These are phyloP conservation scores for Malus asiatica DNA, from an alignment of 306 rosid genomes.

Conservation along the genomic window DNA sequence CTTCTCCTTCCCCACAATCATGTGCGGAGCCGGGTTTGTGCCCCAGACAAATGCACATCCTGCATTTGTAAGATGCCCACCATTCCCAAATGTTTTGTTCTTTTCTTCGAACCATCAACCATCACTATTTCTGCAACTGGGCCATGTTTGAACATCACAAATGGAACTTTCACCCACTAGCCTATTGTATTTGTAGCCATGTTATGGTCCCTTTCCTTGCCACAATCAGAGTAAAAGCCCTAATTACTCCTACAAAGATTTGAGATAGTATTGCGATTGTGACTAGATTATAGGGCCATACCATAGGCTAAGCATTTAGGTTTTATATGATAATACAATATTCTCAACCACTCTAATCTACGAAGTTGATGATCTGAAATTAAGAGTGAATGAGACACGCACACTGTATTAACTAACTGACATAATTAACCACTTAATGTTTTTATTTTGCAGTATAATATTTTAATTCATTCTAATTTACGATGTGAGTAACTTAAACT, in stretches of 20 bases:
- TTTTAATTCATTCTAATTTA: no score
- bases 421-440: no score
- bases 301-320: not conserved
- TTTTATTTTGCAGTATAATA: no score
- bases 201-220: conserved; percentile 32
- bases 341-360: no score
- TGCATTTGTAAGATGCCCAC: conserved; percentile 17
- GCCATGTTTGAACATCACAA: conserved; percentile 3
- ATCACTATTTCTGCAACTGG: conserved; percentile 16
- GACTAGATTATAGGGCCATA: conserved; percentile 11
- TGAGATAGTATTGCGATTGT: conserved; percentile 17
- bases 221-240: conserved; percentile 7
- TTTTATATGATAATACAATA: no score
- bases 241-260: not conserved
- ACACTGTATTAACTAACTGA: no score
- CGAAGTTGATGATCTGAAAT: no score
- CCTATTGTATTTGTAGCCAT: conserved; percentile 25
- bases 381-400: no score
- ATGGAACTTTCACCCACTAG: conserved; percentile 20
- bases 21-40: conserved; percentile 32
- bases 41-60: conserved; percentile 43
- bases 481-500: no score
- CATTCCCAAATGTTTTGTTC: conserved; percentile 20
- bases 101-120: conserved; percentile 11
- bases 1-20: conserved; percentile 26